Conservation (phyloP, 371 early-diverging fungal species). For the Mortierella sp. region DNA sequence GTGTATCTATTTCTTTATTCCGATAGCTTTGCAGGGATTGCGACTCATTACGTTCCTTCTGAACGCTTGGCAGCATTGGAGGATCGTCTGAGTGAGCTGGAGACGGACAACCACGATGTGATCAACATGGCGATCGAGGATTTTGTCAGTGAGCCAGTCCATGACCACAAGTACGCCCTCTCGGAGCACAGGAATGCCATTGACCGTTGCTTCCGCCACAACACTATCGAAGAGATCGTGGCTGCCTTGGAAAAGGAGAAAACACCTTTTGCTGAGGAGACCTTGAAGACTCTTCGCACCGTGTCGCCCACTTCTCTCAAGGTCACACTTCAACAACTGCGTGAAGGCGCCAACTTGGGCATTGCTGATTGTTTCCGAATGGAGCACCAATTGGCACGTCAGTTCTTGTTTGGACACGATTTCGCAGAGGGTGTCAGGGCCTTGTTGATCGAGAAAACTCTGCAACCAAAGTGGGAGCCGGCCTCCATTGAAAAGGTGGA, state of each 20-base stretch:
- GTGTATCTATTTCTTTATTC: constrained; percentile 8
- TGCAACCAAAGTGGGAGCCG: constrained; percentile 83
- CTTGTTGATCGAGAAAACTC: constrained; percentile 75
- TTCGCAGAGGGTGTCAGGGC: constrained; percentile 91
- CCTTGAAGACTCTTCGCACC: constrained; percentile 68
- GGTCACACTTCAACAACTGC: constrained; percentile 86
- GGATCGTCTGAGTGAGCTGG: constrained; percentile 84
- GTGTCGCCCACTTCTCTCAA: constrained; percentile 93
- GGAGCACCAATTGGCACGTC: constrained; percentile 86
- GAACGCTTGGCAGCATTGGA: constrained; percentile 83
- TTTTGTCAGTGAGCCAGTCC: constrained; percentile 76
- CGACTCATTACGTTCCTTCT: constrained; percentile 95
- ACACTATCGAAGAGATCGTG: constrained; percentile 85
- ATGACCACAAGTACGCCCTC: constrained; percentile 61
- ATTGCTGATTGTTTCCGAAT: constrained; percentile 86
- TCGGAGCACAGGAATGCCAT: constrained; percentile 80
- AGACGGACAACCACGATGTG: constrained; percentile 82
- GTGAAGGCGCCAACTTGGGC: constrained; percentile 72
- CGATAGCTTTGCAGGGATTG: constrained; percentile 88
- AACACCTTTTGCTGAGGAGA: constrained; percentile 76
- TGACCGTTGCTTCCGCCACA: constrained; percentile 85
- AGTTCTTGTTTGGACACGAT: constrained; percentile 83
- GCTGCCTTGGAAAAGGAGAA: constrained; percentile 77
- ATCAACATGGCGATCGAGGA: constrained; percentile 93
- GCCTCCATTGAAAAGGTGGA: constrained; percentile 63